These are phyloP conservation scores for Henckelia pumila DNA, from an alignment of 257 asterid genomes.

Conservation along the genomic window DNA sequence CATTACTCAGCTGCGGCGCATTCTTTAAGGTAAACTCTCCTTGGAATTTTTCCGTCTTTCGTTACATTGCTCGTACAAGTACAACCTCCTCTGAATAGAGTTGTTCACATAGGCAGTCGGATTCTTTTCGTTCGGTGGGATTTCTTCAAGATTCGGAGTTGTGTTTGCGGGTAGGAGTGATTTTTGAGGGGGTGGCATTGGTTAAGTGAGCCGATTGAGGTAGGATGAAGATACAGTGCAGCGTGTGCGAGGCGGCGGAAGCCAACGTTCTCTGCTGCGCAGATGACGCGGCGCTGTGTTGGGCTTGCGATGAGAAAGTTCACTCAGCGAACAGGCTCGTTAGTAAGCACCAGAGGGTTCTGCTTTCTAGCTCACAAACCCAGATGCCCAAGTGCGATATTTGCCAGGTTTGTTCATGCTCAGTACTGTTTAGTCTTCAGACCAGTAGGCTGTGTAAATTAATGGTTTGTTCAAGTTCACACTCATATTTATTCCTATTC, in stretches of 20 bases:
- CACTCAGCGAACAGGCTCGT: constrained; percentile 84
- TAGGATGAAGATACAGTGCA: constrained; percentile 89
- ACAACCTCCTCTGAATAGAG: not conserved
- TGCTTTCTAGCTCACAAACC: constrained; percentile 50
- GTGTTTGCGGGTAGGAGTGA: not conserved
- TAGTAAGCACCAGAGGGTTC: constrained; percentile 72
- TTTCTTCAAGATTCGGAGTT: not conserved
- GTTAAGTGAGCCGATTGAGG: not conserved
- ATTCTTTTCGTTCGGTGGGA: not conserved
- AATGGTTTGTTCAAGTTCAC: no score
- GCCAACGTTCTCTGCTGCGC: constrained; percentile 83
- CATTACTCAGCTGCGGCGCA: not conserved
- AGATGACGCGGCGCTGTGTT: constrained; percentile 83
- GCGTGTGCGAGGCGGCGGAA: constrained; percentile 73
- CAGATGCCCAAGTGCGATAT: constrained; percentile 85
- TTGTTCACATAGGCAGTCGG: not conserved
- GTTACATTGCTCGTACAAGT: not conserved
- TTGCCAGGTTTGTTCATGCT: constrained; percentile 55
- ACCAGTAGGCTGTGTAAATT: no score
- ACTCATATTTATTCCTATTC: no score
- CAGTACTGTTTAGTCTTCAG: no score
- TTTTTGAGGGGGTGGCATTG: not conserved
- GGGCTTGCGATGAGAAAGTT: constrained; percentile 64
- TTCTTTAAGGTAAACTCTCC: not conserved
- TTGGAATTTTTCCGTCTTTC: not conserved